phyloP scores from a whole-genome alignment of 176 grass and related monocot species.

The Eragrostis curvula region DNA sequence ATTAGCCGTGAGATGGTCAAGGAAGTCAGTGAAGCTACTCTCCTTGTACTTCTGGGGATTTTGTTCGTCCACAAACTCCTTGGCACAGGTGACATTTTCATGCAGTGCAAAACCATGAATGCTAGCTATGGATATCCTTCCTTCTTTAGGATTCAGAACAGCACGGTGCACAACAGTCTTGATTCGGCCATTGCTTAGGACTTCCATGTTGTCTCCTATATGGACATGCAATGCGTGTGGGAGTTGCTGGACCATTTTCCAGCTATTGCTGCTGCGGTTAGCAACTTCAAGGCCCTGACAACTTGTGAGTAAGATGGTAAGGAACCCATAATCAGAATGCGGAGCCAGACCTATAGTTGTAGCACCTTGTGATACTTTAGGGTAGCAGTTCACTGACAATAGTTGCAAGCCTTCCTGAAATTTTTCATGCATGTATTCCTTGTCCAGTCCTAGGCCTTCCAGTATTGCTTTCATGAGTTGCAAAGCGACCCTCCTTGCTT shows the following conservation, averaged over 20 bases:
- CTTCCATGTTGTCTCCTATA: constrained; percentile 76
- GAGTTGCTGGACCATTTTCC: constrained; percentile 44
- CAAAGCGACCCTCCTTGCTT: constrained; percentile 54
- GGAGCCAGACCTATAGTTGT: constrained; percentile 53
- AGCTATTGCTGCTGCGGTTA: constrained; percentile 46
- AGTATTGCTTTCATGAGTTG: constrained; percentile 61
- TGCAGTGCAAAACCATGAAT: constrained; percentile 67
- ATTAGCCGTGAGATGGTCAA: constrained; percentile 49
- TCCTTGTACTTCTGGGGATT: constrained; percentile 56
- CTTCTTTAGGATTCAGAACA: constrained; percentile 46
- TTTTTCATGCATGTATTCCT: constrained; percentile 47
- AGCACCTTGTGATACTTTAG: constrained; percentile 34
- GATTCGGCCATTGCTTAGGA: constrained; percentile 65
- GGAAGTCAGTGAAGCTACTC: constrained; percentile 77
- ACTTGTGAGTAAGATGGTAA: constrained; percentile 71
- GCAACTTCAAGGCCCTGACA: constrained; percentile 63
- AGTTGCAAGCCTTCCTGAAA: constrained; percentile 73
- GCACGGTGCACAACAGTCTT: constrained; percentile 63
- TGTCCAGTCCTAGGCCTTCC: constrained; percentile 58
- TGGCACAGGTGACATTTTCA: constrained; percentile 61
- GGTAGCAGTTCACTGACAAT: constrained; percentile 69
- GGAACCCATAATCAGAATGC: constrained; percentile 74
- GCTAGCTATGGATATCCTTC: constrained; percentile 68
- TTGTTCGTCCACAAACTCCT: constrained; percentile 57
- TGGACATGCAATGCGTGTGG: constrained; percentile 58